These are phyloP conservation scores for Cornus controversa DNA, from an alignment of 148 eudicot species.

Conservation along the genomic window DNA sequence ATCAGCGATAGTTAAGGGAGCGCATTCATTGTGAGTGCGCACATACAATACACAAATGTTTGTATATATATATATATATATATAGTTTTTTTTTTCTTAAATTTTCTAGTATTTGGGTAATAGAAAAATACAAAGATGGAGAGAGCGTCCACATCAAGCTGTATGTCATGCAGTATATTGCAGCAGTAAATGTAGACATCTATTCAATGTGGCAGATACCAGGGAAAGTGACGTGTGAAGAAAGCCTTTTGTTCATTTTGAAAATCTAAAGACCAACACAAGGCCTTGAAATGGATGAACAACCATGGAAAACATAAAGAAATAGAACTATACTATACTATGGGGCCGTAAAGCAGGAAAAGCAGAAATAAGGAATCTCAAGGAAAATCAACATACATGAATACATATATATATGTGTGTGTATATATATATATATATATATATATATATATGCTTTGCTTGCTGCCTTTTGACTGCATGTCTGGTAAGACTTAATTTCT, in stretches of 20 bases:
- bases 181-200: background rate
- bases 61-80: too few relatives aligned
- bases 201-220: conserved; percentile 8
- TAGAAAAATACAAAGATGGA: background rate
- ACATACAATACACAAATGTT: too few relatives aligned
- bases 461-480: conserved; percentile 1
- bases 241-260: background rate
- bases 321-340: background rate
- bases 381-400: background rate
- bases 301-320: background rate
- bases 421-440: too few relatives aligned
- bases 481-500: conserved; percentile 3
- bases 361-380: background rate
- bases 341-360: conserved; percentile 11
- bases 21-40: too few relatives aligned
- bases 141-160: background rate
- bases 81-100: too few relatives aligned
- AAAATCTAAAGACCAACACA: background rate
- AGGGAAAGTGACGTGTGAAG: background rate
- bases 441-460: background rate
- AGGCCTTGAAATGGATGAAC: background rate
- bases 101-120: too few relatives aligned
- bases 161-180: background rate
- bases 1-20: too few relatives aligned
- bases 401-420: too few relatives aligned